phyloP scores from a whole-genome alignment of 257 asterid genomes.

The Solanum lycopersicoides region DNA sequence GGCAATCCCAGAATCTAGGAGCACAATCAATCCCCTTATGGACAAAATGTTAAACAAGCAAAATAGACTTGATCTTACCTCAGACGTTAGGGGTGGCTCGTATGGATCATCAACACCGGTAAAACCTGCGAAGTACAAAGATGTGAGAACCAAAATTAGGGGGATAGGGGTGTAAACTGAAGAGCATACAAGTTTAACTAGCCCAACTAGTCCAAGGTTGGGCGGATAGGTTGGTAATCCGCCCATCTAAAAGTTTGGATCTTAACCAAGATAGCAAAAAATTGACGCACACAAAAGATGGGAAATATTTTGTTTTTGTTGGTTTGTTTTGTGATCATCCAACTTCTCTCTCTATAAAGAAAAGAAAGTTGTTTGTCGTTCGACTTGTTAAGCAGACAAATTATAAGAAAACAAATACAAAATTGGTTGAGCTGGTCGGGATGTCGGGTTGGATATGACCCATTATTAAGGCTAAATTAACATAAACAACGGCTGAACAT shows the following conservation, averaged over 20 bases:
- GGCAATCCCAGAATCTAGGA: background rate
- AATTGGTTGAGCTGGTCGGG: background rate
- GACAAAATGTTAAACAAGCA: background rate
- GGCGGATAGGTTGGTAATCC: background rate
- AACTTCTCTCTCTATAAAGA: background rate
- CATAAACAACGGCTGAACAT: background rate
- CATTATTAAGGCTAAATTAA: background rate
- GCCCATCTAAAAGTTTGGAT: background rate
- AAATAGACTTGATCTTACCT: constrained; percentile 35
- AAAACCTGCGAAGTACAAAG: constrained; percentile 49
- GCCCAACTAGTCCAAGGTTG: background rate
- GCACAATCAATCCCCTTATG: background rate
- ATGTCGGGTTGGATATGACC: background rate
- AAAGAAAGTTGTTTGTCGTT: background rate
- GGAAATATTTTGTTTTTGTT: background rate
- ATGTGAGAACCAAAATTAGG: background rate
- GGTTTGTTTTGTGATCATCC: background rate
- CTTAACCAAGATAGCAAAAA: background rate
- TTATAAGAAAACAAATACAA: background rate
- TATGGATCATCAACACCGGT: constrained; percentile 98
- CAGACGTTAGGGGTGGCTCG: constrained; percentile 75
- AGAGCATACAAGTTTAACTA: background rate
- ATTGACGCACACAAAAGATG: background rate
- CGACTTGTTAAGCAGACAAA: background rate
- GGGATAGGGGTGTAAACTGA: background rate